Evolutionary conservation across 352 stramenopile genomes (phyloP).

Genomic region (Albugo laibachii): DNA sequence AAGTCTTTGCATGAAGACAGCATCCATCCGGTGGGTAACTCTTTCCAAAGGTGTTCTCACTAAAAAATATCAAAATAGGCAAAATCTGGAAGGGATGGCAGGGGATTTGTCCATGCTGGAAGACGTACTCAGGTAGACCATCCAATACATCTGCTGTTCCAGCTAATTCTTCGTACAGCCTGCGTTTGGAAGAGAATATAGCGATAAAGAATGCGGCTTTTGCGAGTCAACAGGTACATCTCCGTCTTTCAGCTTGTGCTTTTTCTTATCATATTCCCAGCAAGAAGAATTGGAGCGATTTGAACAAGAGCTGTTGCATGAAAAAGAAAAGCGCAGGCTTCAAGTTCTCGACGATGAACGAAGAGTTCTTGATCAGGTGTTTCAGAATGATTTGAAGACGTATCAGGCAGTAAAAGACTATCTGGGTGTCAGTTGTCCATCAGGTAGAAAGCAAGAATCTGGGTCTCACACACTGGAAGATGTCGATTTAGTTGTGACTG

Average conservation of each 20-base stretch:
- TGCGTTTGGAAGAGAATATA: conserved; percentile 50
- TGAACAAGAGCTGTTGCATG: conserved; percentile 28
- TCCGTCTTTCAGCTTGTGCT: neutral
- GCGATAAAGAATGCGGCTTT: conserved; percentile 54
- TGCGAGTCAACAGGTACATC: conserved; percentile 20
- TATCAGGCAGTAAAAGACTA: conserved; percentile 57
- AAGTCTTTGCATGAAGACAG: conserved; percentile 30
- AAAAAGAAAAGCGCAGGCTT: conserved; percentile 40
- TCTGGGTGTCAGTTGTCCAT: conserved; percentile 16
- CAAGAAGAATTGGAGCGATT: conserved; percentile 61
- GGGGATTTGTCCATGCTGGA: conserved; percentile 47
- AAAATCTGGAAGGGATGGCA: conserved; percentile 32
- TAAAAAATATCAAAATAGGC: conserved; percentile 4
- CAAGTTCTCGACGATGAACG: conserved; percentile 33
- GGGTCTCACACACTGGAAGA: conserved; percentile 24
- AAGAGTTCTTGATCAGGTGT: conserved; percentile 31
- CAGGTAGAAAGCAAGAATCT: neutral
- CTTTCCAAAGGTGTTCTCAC: neutral
- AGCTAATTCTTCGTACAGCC: conserved; percentile 6
- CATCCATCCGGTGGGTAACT: conserved; percentile 15
- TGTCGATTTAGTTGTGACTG: conserved; percentile 45
- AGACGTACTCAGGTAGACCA: conserved; percentile 24
- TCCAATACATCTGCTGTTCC: neutral
- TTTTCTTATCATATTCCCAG: conserved; percentile 6
- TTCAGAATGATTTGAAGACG: conserved; percentile 54